phyloP scores from a whole-genome alignment of 2,329 filamentous ascomycete species.

The Polychaeton citri region DNA sequence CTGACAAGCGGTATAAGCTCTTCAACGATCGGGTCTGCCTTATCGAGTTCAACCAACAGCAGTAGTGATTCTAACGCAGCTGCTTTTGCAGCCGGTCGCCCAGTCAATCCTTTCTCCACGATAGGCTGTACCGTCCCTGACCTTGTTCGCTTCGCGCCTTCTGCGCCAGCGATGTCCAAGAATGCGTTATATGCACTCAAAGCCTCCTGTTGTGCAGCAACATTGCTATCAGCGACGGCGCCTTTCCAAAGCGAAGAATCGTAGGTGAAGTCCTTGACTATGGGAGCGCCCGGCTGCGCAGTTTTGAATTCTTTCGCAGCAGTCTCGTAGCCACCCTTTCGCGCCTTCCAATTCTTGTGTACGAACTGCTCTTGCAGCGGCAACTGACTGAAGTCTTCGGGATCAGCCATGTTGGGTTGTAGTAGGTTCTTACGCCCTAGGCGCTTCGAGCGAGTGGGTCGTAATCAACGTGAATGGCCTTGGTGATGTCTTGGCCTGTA shows the following conservation, averaged over 20 bases:
- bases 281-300: conserved; percentile 71
- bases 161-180: conserved; percentile 74
- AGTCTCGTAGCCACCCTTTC: conserved; percentile 90
- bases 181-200: conserved; percentile 81
- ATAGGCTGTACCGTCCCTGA: conserved; percentile 62
- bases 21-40: conserved; percentile 72
- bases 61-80: conserved; percentile 76
- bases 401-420: conserved; percentile 59
- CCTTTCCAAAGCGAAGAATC: conserved; percentile 83
- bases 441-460: too few relatives aligned
- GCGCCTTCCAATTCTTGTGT: conserved; percentile 95
- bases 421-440: too few relatives aligned
- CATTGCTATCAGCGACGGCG: conserved; percentile 86
- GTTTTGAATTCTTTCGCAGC: conserved; percentile 74
- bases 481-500: too few relatives aligned
- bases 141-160: conserved; percentile 56
- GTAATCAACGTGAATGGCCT: too few relatives aligned
- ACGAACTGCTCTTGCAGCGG: conserved; percentile 67
- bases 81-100: conserved; percentile 76
- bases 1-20: conserved; percentile 72
- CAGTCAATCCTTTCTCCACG: conserved; percentile 85
- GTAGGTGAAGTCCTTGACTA: conserved; percentile 75
- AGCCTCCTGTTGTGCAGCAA: conserved; percentile 90
- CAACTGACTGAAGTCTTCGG: conserved; percentile 71
- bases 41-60: conserved; percentile 81